Conservation (phyloP, 352 stramenopile species). For the Phytophthora pinifolia region DNA sequence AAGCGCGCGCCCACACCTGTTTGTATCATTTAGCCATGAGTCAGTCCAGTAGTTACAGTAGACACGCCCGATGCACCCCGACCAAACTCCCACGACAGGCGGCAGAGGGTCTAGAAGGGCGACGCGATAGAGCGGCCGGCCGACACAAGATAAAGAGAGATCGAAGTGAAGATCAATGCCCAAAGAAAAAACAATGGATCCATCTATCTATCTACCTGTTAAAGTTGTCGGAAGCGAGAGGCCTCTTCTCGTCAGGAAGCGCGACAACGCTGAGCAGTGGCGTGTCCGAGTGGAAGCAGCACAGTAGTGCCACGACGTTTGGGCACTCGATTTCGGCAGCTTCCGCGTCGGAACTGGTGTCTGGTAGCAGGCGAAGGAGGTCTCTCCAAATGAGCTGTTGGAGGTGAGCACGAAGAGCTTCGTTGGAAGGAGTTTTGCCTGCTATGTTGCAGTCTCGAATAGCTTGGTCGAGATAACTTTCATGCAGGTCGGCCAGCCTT, state of each 20-base stretch:
- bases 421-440: neutral
- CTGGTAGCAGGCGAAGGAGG: slow-evolving; percentile 19
- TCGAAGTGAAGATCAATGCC: slow-evolving; percentile 32
- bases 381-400: slow-evolving; percentile 45
- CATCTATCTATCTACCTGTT: slow-evolving; percentile 17
- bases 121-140: slow-evolving; percentile 15
- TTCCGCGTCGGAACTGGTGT: neutral
- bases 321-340: slow-evolving; percentile 10
- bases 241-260: slow-evolving; percentile 4
- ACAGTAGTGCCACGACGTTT: slow-evolving; percentile 31
- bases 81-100: slow-evolving; percentile 17
- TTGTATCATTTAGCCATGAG: slow-evolving; percentile 41
- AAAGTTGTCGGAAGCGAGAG: slow-evolving; percentile 9
- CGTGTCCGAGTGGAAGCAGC: slow-evolving; percentile 35
- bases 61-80: slow-evolving; percentile 17
- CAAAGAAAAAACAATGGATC: slow-evolving; percentile 13
- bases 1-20: slow-evolving; percentile 20
- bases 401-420: slow-evolving; percentile 13
- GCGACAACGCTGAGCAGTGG: slow-evolving; percentile 22
- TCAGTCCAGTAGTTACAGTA: slow-evolving; percentile 36
- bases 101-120: slow-evolving; percentile 21
- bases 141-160: slow-evolving; percentile 18
- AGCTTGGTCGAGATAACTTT: slow-evolving; percentile 36
- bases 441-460: slow-evolving; percentile 2
- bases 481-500: slow-evolving; percentile 38